Evolutionary conservation across 805 yeast species (phyloP).

Genomic region (Lachancea fermentati): DNA sequence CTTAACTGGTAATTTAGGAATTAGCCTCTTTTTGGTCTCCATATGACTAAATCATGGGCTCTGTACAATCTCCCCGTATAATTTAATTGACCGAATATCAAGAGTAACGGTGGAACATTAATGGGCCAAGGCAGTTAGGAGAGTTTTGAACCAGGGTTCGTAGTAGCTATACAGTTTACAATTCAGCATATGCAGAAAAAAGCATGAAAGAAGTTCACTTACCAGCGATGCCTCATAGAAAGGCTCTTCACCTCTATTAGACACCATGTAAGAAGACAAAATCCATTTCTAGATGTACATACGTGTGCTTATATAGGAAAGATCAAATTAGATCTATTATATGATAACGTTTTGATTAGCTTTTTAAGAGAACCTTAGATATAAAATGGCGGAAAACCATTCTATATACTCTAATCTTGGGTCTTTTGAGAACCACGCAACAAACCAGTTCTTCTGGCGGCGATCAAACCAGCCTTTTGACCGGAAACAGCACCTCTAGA

Average conservation of each 20-base stretch:
- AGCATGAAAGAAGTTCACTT: no score
- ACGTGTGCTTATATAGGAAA: background rate
- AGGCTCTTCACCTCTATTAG: background rate
- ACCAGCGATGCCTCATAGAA: no score
- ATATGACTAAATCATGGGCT: no score
- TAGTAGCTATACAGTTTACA: no score
- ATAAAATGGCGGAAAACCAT: conserved; percentile 22
- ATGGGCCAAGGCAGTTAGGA: no score
- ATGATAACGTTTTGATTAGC: conserved; percentile 4
- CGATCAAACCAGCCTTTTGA: conserved; percentile 99
- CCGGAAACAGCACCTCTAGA: conserved; percentile 99
- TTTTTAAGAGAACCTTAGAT: conserved; percentile 7
- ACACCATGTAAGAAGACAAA: background rate
- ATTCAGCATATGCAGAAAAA: no score
- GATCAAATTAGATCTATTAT: background rate
- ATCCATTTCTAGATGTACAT: conserved; percentile 1
- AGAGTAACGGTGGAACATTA: no score
- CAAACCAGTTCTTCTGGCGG: conserved; percentile 99
- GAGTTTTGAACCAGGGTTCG: no score
- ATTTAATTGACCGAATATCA: no score
- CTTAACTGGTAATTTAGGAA: no score
- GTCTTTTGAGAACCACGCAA: conserved; percentile 99
- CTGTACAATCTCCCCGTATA: no score
- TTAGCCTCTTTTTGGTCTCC: no score
- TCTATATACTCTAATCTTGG: conserved; percentile 50